phyloP scores from a whole-genome alignment of 371 early-diverging fungal species.

The Sporodiniella umbellata region DNA sequence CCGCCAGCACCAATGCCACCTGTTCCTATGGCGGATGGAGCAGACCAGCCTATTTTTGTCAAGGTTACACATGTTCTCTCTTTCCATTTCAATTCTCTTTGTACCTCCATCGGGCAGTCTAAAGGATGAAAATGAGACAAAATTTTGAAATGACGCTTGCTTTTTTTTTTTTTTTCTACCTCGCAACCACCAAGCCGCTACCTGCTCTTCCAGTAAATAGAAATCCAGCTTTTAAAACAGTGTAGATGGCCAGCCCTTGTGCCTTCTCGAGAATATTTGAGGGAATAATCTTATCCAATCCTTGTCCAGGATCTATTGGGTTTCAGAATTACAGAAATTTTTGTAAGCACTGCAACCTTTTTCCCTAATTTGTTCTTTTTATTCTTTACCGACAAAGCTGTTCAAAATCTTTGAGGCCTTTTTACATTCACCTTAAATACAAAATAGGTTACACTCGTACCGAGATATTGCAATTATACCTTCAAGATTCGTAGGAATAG shows the following conservation, averaged over 20 bases:
- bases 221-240: constrained; percentile 92
- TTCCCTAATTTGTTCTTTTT: neutral
- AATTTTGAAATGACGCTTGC: neutral
- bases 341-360: neutral
- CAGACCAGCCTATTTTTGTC: constrained; percentile 62
- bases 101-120: constrained; percentile 47
- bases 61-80: constrained; percentile 12
- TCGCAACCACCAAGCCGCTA: constrained; percentile 90
- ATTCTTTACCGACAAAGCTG: constrained; percentile 60
- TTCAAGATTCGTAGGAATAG: constrained; percentile 58
- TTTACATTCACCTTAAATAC: constrained; percentile 63
- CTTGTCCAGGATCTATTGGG: constrained; percentile 56
- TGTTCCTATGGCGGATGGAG: constrained; percentile 75
- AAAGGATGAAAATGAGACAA: neutral
- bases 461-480: constrained; percentile 16
- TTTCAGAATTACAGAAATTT: neutral
- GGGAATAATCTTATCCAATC: constrained; percentile 77
- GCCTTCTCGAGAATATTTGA: constrained; percentile 68
- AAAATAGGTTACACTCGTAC: neutral
- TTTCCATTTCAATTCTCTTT: neutral
- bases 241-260: constrained; percentile 90
- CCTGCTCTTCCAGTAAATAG: constrained; percentile 90
- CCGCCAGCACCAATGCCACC: constrained; percentile 89
- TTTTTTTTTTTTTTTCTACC: constrained; percentile 28
- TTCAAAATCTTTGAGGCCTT: constrained; percentile 78